Base-by-base conservation (phyloP, 192 early-diverging fungal genomes). In the Gryganskiella cystojenkinii region DNA sequence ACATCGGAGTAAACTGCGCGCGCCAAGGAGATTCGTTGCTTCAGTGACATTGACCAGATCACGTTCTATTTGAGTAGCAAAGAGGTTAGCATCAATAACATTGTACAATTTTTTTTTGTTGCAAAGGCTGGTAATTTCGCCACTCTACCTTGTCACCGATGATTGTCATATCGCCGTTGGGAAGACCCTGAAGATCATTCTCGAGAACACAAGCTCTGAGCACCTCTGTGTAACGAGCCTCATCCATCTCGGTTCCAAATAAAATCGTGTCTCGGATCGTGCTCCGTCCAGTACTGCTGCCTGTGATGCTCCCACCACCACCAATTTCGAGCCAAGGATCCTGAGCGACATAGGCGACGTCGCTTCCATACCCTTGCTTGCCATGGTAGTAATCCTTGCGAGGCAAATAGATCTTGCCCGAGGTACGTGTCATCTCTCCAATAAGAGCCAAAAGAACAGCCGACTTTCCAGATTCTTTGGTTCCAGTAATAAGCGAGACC, bases 1-100 rank as follows among this genome's bases (percentile, higher is more conserved):
- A 89, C 85, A 22, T 80, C 52, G 33, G 83, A 86, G 67, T 95
- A 98, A 7, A 96, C 86, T 1, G 95, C 94, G 13, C 96, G 85
- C 3, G 94, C 95, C 37, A 97, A 80, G 0, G 93, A 83, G 37
- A 98, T 89, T 24, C 95, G 85, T 58, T 92, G 91, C 83, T 95
- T 95, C 81, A 95, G 90, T 4, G 94, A 94, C 51, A 94, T 94
- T 9, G 91, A 93, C 46, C 95, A 83, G 0, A 90, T 91, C 3
- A 94, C 85, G 19, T 54, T 59, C 67, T 73, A 50, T 33, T 35
- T 20, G 28, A 30, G 24, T 31, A 24, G 45, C 3, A 31, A 46
- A 31, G 1, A 40, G 10, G 15, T 42, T 14, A 40, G n/a, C 20
- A 22, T 3, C 30, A 22, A n/a, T n/a, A n/a, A n/a, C n/a, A n/a